Percentiles rank a stretch among this genome's conserved stretches.
Evolutionary conservation across 106 monocot species (phyloP).

Genomic region (Acanthochlamys bracteata): DNA sequence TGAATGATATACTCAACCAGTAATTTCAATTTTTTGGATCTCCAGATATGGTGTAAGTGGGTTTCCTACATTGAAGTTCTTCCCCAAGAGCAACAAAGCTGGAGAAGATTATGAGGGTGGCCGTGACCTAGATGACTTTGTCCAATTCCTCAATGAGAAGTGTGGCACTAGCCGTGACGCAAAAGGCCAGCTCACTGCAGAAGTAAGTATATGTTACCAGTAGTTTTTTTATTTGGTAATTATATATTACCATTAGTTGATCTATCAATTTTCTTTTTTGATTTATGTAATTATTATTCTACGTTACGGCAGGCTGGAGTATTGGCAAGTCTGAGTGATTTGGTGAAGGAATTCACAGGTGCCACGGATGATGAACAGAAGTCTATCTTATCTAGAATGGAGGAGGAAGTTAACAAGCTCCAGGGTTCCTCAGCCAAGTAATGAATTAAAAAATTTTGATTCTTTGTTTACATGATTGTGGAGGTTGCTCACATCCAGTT

Average conservation of each 20-base stretch:
- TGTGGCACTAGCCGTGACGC: slow-evolving; percentile 77
- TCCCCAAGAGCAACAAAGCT: slow-evolving; percentile 85
- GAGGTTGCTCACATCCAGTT: background rate
- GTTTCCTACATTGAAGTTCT: slow-evolving; percentile 91
- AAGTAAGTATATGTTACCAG: slow-evolving; percentile 27
- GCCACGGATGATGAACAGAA: slow-evolving; percentile 53
- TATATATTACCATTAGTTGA: background rate
- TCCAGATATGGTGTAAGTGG: slow-evolving; percentile 89
- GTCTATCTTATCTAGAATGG: slow-evolving; percentile 48
- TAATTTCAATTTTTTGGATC: background rate
- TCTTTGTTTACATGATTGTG: background rate
- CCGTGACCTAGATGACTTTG: slow-evolving; percentile 71
- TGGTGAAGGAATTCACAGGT: slow-evolving; percentile 72
- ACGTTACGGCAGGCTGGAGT: slow-evolving; percentile 59
- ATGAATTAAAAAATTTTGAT: background rate
- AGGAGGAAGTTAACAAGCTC: slow-evolving; percentile 69
- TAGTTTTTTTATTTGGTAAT: background rate
- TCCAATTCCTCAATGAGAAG: slow-evolving; percentile 81
- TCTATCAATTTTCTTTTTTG: background rate
- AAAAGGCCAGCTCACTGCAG: slow-evolving; percentile 78
- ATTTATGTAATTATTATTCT: background rate
- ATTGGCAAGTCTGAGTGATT: slow-evolving; percentile 44
- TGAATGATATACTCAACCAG: too few relatives aligned
- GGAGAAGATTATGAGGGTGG: slow-evolving; percentile 89
- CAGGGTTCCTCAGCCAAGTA: slow-evolving; percentile 71